Evolutionary conservation across 2,329 filamentous ascomycete genomes (phyloP).

Genomic region (Sarocladium oryzae): DNA sequence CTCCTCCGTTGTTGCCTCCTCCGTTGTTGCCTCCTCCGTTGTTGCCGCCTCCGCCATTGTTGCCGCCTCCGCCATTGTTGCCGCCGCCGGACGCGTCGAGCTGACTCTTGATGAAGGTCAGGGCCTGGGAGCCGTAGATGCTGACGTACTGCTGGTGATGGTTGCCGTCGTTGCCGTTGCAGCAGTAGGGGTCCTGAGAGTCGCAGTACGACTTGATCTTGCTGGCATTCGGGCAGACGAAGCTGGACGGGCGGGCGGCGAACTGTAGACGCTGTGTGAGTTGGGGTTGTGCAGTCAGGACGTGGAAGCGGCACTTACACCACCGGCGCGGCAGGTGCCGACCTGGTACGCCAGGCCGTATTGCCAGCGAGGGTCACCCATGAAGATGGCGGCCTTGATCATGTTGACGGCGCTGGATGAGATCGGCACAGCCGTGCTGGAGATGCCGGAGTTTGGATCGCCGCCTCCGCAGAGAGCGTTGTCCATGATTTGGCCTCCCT

Average conservation of each 20-base stretch:
- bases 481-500: constrained; percentile 59
- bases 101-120: constrained; percentile 49
- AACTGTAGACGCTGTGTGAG: constrained; percentile 42
- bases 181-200: constrained; percentile 58
- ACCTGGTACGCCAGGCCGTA: constrained; percentile 51
- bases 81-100: constrained; percentile 14
- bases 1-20: neutral
- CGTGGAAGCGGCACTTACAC: constrained; percentile 37
- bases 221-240: constrained; percentile 43
- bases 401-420: constrained; percentile 41
- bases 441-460: constrained; percentile 37
- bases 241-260: constrained; percentile 50
- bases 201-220: constrained; percentile 63
- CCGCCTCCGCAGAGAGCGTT: constrained; percentile 57
- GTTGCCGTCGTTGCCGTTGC: constrained; percentile 53
- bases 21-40: neutral
- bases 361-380: constrained; percentile 56
- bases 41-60: neutral
- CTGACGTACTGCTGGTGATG: constrained; percentile 58
- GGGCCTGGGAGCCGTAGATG: constrained; percentile 53
- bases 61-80: too few species aligned
- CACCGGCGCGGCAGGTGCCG: constrained; percentile 49
- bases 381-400: constrained; percentile 59
- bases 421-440: constrained; percentile 35
- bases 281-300: neutral